Evolutionary conservation across 1,284 basidiomycete genomes (phyloP).

Genomic region (Laetiporus sulphureus): DNA sequence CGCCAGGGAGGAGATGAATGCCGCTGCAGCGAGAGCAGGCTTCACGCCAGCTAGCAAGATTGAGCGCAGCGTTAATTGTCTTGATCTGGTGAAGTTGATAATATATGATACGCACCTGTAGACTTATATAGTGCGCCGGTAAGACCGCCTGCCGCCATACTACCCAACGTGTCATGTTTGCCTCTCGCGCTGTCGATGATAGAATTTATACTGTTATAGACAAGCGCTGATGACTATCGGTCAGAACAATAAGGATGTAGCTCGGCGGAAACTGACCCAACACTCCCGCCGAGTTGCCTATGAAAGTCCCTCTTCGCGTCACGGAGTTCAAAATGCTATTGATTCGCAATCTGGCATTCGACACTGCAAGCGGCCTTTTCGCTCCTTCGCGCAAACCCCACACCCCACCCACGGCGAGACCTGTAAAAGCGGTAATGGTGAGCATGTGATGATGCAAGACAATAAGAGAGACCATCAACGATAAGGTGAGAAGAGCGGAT

Average conservation of each 20-base stretch:
- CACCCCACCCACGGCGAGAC: slow-evolving; percentile 87
- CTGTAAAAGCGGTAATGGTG: slow-evolving; percentile 56
- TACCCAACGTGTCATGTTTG: slow-evolving; percentile 87
- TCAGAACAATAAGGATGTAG: slow-evolving; percentile 26
- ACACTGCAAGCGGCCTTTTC: slow-evolving; percentile 76
- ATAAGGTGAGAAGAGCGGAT: slow-evolving; percentile 51
- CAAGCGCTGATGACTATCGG: slow-evolving; percentile 52
- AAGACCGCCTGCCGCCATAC: slow-evolving; percentile 87
- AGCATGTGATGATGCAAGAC: slow-evolving; percentile 68
- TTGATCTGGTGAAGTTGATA: no score
- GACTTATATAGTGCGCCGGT: slow-evolving; percentile 93
- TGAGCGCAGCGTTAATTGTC: no score
- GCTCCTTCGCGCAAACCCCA: slow-evolving; percentile 97
- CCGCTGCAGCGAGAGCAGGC: slow-evolving; percentile 84
- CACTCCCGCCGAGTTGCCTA: slow-evolving; percentile 98
- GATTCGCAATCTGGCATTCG: slow-evolving; percentile 83
- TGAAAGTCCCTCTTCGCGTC: slow-evolving; percentile 93
- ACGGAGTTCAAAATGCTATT: slow-evolving; percentile 97
- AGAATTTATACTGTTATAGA: slow-evolving; percentile 96
- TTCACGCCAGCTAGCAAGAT: slow-evolving; percentile 74
- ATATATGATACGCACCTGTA: slow-evolving; percentile 61
- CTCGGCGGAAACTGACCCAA: slow-evolving; percentile 59
- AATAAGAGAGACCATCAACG: slow-evolving; percentile 60
- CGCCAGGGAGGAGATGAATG: slow-evolving; percentile 82
- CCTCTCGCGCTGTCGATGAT: slow-evolving; percentile 86